Evolutionary conservation across 139 green algal species (phyloP), one percentile per base, ranked within the genome.

Genomic region (Chlorella sorokiniana): DNA sequence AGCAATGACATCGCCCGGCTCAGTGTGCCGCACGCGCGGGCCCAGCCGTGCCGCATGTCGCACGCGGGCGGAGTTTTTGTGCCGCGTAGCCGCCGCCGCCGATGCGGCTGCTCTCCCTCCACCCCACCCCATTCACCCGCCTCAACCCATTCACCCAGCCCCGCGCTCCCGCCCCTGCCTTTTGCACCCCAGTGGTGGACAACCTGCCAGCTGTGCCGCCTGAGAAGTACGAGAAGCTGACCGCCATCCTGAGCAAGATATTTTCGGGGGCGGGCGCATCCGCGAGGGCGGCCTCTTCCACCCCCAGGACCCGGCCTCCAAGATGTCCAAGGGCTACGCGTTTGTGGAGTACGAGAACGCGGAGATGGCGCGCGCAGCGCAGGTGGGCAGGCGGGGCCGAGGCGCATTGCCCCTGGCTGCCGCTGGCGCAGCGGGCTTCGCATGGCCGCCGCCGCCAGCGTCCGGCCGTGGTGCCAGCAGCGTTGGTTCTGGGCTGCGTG

Each of bases 161-260:
- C n/a, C n/a, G n/a, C n/a, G n/a, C n/a, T n/a, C n/a, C 35, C 22
- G 10, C 45, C 0, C 33, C 54, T 22, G 54, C 35, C 48, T 25
- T 52, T 18, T 2, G n/a, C 27, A 1, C 3, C 78, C 83, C 91
- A 97, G 96, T 99, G 27, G 94, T 99, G 33, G 94, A 98, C 79
- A 95, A 97, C 85, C 83, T 99, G 69, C 97, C 97, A 6, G 81
- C 93, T 52, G 94, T 99, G 27, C 80, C 86, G 8, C 80, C 89
- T 23, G 95, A 97, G 70, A 99, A 99, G 89, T 93, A 93, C 56
- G 96, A 98, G 0, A 99, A 99, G 91, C 93, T 99, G 54, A 83
- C 84, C 9, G 90, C 72, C 33, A 94, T 99, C 51, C 77, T 99
- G 7, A 92, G 86, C 56, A 98, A 96, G 83, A 94, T 99, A 42